These are phyloP conservation scores for Carex littledalei DNA, from an alignment of 176 grass and related monocot species.

Conservation along the genomic window DNA sequence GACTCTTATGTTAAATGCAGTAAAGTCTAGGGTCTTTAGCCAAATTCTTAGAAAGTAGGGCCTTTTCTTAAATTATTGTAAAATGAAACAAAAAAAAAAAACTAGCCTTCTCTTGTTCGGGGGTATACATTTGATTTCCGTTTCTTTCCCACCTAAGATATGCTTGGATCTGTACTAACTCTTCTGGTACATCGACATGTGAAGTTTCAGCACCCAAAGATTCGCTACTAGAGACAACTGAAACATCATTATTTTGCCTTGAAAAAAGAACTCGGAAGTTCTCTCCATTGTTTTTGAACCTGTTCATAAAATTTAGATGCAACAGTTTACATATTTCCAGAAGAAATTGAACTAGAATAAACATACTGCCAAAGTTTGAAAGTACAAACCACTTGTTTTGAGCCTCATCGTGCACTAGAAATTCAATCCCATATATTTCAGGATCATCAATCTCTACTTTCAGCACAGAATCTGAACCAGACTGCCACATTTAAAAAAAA, in stretches of 20 bases:
- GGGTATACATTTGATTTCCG: constrained; percentile 81
- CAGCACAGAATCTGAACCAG: constrained; percentile 59
- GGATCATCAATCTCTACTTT: constrained; percentile 82
- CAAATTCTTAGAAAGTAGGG: not conserved
- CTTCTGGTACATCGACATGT: constrained; percentile 63
- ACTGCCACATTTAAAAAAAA: constrained; percentile 36
- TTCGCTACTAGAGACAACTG: constrained; percentile 29
- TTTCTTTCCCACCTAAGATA: constrained; percentile 96
- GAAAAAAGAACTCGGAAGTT: constrained; percentile 77
- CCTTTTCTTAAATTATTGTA: not conserved
- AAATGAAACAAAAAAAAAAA: not conserved
- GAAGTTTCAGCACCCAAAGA: constrained; percentile 29
- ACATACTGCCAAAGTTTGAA: constrained; percentile 9
- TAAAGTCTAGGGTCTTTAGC: not conserved
- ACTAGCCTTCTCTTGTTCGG: constrained; percentile 82
- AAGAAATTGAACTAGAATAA: not conserved
- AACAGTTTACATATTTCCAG: not conserved
- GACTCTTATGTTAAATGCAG: constrained; percentile 10
- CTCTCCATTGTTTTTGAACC: constrained; percentile 85
- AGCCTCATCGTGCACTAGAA: constrained; percentile 68
- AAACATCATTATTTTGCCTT: constrained; percentile 19
- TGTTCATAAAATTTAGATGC: constrained; percentile 21
- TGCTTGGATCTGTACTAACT: constrained; percentile 96
- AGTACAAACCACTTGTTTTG: constrained; percentile 74
- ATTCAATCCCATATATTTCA: constrained; percentile 69